Evolutionary conservation across 2,329 filamentous ascomycete genomes (phyloP).

Genomic region (Pyrenophora tritici-repentis): DNA sequence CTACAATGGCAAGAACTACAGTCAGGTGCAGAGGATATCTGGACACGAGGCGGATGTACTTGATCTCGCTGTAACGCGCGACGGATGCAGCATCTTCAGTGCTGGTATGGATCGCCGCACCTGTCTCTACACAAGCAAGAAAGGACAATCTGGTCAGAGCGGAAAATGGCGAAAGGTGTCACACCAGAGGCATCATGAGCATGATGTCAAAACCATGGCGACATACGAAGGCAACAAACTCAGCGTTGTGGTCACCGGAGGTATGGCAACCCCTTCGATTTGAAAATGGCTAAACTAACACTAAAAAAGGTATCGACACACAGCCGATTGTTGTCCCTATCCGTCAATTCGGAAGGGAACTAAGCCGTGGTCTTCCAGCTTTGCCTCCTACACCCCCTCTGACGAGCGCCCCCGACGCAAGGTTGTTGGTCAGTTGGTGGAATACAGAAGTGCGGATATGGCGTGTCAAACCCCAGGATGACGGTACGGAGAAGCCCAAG

Average conservation of each 20-base stretch:
- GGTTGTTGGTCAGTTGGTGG: slow-evolving; percentile 90
- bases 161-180: slow-evolving; percentile 77
- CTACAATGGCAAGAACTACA: slow-evolving; percentile 92
- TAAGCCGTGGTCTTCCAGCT: slow-evolving; percentile 80
- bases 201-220: slow-evolving; percentile 94
- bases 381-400: slow-evolving; percentile 80
- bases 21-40: slow-evolving; percentile 81
- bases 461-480: slow-evolving; percentile 61
- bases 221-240: slow-evolving; percentile 82
- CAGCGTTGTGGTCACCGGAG: slow-evolving; percentile 90
- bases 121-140: slow-evolving; percentile 69
- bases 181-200: slow-evolving; percentile 84
- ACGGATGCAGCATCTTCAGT: slow-evolving; percentile 82
- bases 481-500: slow-evolving; percentile 51
- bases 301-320: slow-evolving; percentile 74
- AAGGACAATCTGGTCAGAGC: slow-evolving; percentile 48
- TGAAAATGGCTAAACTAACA: not conserved
- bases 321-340: slow-evolving; percentile 82
- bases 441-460: slow-evolving; percentile 85
- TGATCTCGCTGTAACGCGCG: slow-evolving; percentile 79
- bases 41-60: slow-evolving; percentile 89
- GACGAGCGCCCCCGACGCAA: slow-evolving; percentile 71
- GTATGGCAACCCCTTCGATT: slow-evolving; percentile 54
- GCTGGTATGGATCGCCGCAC: slow-evolving; percentile 91
- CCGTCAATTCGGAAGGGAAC: slow-evolving; percentile 74